A percentile compares a stretch with the other conserved stretches of the same genome.
Conservation (phyloP, 441 rosid species). For the Adansonia madagascariensis region DNA sequence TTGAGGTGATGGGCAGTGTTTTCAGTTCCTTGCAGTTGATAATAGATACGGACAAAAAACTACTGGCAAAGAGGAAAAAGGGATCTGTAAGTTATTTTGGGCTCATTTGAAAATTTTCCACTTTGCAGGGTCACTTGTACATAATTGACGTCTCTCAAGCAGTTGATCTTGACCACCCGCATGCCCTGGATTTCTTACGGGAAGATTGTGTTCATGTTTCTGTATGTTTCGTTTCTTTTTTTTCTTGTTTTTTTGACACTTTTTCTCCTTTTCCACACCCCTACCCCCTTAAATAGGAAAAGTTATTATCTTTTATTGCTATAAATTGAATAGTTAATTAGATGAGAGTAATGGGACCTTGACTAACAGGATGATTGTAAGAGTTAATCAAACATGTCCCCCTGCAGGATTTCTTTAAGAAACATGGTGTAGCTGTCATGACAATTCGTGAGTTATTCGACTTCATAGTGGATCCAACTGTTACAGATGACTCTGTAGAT, state of each 20-base stretch:
- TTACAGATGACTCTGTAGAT: constrained; percentile 74
- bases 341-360: not conserved
- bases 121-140: constrained; percentile 77
- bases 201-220: constrained; percentile 94
- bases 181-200: constrained; percentile 80
- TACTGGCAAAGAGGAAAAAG: not conserved
- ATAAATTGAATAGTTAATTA: constrained; percentile 5
- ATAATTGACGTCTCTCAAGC: constrained; percentile 94
- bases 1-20: constrained; percentile 56
- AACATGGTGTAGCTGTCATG: constrained; percentile 94
- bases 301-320: not conserved
- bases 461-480: constrained; percentile 86
- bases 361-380: not conserved
- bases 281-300: not conserved
- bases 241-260: not conserved
- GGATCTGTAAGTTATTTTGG: not conserved
- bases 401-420: constrained; percentile 81
- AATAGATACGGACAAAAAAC: not conserved
- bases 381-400: not conserved
- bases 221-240: constrained; percentile 45
- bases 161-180: constrained; percentile 96
- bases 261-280: too few species aligned
- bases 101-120: constrained; percentile 24
- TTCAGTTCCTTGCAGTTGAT: not conserved
- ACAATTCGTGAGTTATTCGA: constrained; percentile 87